Percentiles rank a stretch among this genome's conserved stretches.
Conservation (phyloP, 2,329 filamentous ascomycete species). For the Aspergillus quadricinctus region DNA sequence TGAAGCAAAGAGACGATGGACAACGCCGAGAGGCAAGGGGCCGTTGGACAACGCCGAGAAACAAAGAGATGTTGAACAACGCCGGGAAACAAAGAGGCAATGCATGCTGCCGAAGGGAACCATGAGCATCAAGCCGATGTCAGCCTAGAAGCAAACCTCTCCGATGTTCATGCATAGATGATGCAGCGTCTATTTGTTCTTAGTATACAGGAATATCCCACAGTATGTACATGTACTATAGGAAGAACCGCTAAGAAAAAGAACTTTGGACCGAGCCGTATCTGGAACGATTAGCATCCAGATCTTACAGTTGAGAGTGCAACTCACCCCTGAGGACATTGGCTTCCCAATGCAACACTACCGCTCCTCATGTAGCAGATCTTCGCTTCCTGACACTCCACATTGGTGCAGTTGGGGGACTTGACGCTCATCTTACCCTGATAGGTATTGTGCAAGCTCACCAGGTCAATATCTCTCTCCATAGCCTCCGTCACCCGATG, state of each 20-base stretch:
- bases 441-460: slow-evolving; percentile 47
- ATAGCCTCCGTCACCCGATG: slow-evolving; percentile 55
- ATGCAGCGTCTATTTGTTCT: not conserved
- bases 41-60: not conserved
- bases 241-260: slow-evolving; percentile 15
- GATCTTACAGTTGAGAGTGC: not conserved
- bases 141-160: not conserved
- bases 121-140: not conserved
- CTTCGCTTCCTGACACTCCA: slow-evolving; percentile 51
- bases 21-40: no score
- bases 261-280: slow-evolving; percentile 42
- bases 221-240: not conserved
- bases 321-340: slow-evolving; percentile 49
- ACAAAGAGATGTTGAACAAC: not conserved
- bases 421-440: slow-evolving; percentile 51
- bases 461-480: slow-evolving; percentile 49
- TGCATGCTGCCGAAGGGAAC: not conserved
- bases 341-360: slow-evolving; percentile 48
- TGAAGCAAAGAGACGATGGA: no score
- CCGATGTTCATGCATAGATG: not conserved
- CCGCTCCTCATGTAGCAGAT: slow-evolving; percentile 58
- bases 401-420: slow-evolving; percentile 50
- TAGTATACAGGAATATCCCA: not conserved
- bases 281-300: slow-evolving; percentile 10
- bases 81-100: not conserved